Conservation (phyloP, 495 filamentous ascomycete species). For the Terfezia boudieri region DNA sequence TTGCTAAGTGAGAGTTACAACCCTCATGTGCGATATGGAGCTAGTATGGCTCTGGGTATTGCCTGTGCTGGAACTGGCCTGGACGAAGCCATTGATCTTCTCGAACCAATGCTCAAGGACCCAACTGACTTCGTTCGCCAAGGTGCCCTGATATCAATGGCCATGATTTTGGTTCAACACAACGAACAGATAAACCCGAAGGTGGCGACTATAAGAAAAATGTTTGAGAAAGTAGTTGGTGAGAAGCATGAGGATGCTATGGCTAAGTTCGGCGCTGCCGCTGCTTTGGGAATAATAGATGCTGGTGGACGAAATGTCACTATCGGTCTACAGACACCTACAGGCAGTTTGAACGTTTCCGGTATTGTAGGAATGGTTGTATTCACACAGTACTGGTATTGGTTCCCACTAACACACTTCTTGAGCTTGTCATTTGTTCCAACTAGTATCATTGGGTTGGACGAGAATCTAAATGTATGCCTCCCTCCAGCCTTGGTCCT, state of each 20-base stretch:
- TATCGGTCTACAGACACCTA: constrained; percentile 90
- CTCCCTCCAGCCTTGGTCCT: not conserved
- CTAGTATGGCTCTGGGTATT: constrained; percentile 94
- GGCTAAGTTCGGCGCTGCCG: constrained; percentile 91
- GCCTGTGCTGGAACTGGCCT: constrained; percentile 92
- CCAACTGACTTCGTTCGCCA: constrained; percentile 96
- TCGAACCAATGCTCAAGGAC: constrained; percentile 99
- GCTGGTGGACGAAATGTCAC: constrained; percentile 97
- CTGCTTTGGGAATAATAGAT: constrained; percentile 93
- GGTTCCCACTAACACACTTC: constrained; percentile 99
- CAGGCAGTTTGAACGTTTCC: constrained; percentile 92
- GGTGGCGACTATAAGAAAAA: constrained; percentile 58
- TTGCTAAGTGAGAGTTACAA: constrained; percentile 95
- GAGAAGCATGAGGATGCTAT: constrained; percentile 98
- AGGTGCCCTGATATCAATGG: constrained; percentile 78
- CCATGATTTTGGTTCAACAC: constrained; percentile 97
- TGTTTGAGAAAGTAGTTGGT: constrained; percentile 69
- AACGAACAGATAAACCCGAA: constrained; percentile 92
- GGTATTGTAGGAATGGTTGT: constrained; percentile 94
- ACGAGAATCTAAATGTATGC: constrained; percentile 49
- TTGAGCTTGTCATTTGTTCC: constrained; percentile 80
- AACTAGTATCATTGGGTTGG: constrained; percentile 81
- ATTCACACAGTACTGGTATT: constrained; percentile 99
- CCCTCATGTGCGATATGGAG: constrained; percentile 93
- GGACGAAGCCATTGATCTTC: constrained; percentile 86